Percentiles rank a stretch among this genome's conserved stretches.
Conservation (phyloP, 1,284 basidiomycete genomes). For the Macrocybe sp. region DNA sequence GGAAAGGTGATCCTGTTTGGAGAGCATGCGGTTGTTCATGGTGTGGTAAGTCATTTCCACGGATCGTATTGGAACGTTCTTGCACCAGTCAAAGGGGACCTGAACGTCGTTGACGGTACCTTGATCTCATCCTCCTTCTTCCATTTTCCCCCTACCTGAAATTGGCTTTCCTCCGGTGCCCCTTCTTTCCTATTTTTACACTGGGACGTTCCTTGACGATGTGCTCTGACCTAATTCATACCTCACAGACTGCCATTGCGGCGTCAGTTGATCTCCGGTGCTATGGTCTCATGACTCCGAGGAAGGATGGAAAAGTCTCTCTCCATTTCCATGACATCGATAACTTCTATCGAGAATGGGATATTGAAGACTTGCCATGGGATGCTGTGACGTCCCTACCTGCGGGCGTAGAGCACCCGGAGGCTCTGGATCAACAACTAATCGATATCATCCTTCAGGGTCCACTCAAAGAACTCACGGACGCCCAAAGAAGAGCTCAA, state of each 20-base stretch:
- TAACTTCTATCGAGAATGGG: slow-evolving; percentile 79
- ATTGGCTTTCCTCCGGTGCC: slow-evolving; percentile 5
- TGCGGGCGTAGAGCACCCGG: slow-evolving; percentile 53
- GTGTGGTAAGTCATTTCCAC: slow-evolving; percentile 64
- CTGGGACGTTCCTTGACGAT: slow-evolving; percentile 4
- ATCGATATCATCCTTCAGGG: slow-evolving; percentile 61
- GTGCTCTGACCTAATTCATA: not conserved
- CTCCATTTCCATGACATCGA: slow-evolving; percentile 82
- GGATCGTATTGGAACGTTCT: too few relatives aligned
- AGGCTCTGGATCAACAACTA: slow-evolving; percentile 65
- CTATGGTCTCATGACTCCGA: slow-evolving; percentile 80
- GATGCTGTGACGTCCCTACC: slow-evolving; percentile 53
- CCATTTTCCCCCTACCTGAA: slow-evolving; percentile 2
- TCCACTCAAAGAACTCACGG: slow-evolving; percentile 41
- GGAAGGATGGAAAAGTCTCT: slow-evolving; percentile 70
- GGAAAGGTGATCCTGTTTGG: slow-evolving; percentile 99
- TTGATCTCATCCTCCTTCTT: not conserved
- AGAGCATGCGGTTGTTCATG: slow-evolving; percentile 98
- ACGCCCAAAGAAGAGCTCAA: slow-evolving; percentile 47
- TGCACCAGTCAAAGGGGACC: too few relatives aligned
- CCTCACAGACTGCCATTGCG: slow-evolving; percentile 82
- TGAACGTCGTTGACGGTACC: too few relatives aligned
- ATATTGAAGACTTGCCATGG: slow-evolving; percentile 85
- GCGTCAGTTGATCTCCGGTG: slow-evolving; percentile 95
- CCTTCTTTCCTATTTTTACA: slow-evolving; percentile 3